Evolutionary conservation across 1,284 basidiomycete species (phyloP).

Genomic region (Melampsora larici-populina): DNA sequence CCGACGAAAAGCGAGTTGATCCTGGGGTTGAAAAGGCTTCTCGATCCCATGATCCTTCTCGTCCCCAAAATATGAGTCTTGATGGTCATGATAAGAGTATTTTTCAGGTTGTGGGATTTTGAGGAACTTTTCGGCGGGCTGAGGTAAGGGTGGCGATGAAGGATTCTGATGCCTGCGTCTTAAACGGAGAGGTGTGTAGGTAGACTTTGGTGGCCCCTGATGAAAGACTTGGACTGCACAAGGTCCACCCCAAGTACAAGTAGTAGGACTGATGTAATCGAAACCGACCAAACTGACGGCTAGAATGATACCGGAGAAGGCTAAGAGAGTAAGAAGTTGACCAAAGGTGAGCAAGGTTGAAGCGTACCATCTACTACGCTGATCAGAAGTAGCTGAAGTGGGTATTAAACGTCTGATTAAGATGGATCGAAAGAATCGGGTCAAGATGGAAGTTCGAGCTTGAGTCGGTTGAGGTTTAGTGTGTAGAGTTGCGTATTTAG

Average conservation of each 20-base stretch:
- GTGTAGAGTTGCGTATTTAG: neutral
- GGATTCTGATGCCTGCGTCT: neutral
- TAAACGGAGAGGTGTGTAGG: slow-evolving; percentile 11
- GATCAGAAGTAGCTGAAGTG: neutral
- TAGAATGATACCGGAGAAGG: slow-evolving; percentile 54
- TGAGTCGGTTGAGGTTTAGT: neutral
- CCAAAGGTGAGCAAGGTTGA: slow-evolving; percentile 24
- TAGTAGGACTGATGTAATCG: slow-evolving; percentile 68
- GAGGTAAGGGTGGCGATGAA: neutral
- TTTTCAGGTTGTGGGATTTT: neutral
- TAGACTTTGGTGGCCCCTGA: slow-evolving; percentile 32
- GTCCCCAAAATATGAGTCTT: slow-evolving; percentile 46
- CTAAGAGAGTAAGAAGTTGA: slow-evolving; percentile 53
- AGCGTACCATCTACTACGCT: slow-evolving; percentile 22
- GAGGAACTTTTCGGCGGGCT: neutral
- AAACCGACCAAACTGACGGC: slow-evolving; percentile 61
- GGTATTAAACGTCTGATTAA: slow-evolving; percentile 20
- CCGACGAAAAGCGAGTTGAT: neutral
- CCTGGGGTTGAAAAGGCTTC: slow-evolving; percentile 37
- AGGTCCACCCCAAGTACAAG: slow-evolving; percentile 49
- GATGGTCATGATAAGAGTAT: slow-evolving; percentile 56
- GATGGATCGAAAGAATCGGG: slow-evolving; percentile 11
- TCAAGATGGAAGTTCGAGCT: neutral
- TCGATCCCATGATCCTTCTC: slow-evolving; percentile 48
- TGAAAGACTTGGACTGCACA: slow-evolving; percentile 42